Evolutionary conservation across 768 basidiomycete species (phyloP), one percentile per base, ranked within the genome.

Genomic region (Kwoniella heveanensis): DNA sequence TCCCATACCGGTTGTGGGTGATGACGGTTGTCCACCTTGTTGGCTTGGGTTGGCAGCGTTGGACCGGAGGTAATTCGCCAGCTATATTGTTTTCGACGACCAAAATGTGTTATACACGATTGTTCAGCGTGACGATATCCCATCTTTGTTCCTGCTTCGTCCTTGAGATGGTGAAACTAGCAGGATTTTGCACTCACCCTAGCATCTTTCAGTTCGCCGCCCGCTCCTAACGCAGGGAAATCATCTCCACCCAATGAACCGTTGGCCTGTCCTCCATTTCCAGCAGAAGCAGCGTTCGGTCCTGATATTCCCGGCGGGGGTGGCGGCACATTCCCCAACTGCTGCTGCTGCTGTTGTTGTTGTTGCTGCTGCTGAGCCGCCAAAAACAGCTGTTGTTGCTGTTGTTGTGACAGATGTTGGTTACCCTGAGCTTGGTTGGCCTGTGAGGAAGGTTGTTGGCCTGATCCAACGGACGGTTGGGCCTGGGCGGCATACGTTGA

Each of bases 401-500:
- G 62, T 54, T 69, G 66, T 30, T 58, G 57, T 26, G 39, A 44
- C 55, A 64, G 32, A 53, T 64, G 62, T 49, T 60, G 58, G 25
- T 52, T 51, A 12, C 53, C 9, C 21, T 26, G 22, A 26, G 21
- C 48, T 21, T 13, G 22, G 25, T 57, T 46, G 39, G 60, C 54
- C 36, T 58, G 65, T 7, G 32, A 36, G 32, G 32, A 36, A 36
- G 32, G 13, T 55, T 67, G 71, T 60, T 54, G 60, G 19, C 46
- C 46, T 56, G 49, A 64, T 59, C 44, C 48, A 37, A 52, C 59
- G 44, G 66, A 64, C 22, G 65, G 57, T 66, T 74, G 72, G 8
- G 69, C 67, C 66, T 77, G 76, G 1, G 77, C 52, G 17, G 76
- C 71, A 56, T 77, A 74, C 13, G 74, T 69, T 21, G 71, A 67